Percentiles rank a stretch among this genome's conserved stretches.
phyloP scores from a whole-genome alignment of 345 rosid genomes.

The Citrus maxima region DNA sequence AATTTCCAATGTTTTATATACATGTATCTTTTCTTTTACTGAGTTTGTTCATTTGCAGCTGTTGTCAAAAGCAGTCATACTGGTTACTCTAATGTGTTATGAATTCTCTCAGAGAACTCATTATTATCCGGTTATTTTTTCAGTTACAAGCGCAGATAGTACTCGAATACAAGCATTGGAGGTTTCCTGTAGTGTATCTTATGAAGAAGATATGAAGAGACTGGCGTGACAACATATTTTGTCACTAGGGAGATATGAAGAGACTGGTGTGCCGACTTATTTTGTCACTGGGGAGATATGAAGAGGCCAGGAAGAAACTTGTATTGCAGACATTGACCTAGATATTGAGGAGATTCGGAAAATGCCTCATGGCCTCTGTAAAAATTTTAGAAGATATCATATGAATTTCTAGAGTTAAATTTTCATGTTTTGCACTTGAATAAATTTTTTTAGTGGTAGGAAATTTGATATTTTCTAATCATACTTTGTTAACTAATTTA shows the following conservation, averaged over 20 bases:
- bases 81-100: background rate
- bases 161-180: background rate
- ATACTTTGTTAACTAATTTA: too few relatives aligned
- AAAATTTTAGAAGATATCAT: too few relatives aligned
- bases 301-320: background rate
- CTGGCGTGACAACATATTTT: background rate
- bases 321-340: background rate
- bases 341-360: background rate
- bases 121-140: background rate
- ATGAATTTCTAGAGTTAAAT: too few relatives aligned
- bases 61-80: background rate
- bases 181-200: background rate
- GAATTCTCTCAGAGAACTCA: background rate
- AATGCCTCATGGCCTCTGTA: background rate
- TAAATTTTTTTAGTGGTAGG: too few relatives aligned
- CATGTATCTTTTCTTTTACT: background rate
- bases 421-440: too few relatives aligned
- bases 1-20: background rate
- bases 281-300: too few relatives aligned
- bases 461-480: background rate
- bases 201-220: background rate
- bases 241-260: too few relatives aligned
- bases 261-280: background rate
- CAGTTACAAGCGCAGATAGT: slow-evolving; percentile 48
- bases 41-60: background rate